Evolutionary conservation across 1,284 basidiomycete genomes (phyloP).

Genomic region (Tilletiopsis washingtonensis): DNA sequence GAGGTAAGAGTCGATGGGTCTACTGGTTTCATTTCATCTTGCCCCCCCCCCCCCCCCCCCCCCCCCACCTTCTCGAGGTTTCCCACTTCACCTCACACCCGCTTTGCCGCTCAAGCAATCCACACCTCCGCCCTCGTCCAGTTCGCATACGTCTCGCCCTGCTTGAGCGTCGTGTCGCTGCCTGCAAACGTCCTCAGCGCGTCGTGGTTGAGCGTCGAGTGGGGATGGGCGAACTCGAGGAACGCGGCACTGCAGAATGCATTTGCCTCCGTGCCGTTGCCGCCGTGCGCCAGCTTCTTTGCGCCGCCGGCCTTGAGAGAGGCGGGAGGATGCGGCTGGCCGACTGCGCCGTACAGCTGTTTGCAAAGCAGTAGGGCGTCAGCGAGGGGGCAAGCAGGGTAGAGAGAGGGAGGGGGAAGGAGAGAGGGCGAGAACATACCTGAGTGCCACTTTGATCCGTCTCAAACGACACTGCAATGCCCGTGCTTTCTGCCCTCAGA

Average conservation of each 20-base stretch:
- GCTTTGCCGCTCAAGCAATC: no score
- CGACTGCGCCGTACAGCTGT: slow-evolving; percentile 34
- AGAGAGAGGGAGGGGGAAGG: neutral
- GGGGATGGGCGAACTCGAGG: slow-evolving; percentile 40
- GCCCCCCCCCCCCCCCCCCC: no score
- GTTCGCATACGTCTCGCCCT: slow-evolving; percentile 28
- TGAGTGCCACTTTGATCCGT: neutral
- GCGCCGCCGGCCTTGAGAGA: neutral
- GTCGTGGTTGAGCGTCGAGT: slow-evolving; percentile 30
- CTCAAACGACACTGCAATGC: neutral
- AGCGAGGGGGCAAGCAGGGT: slow-evolving; percentile 22
- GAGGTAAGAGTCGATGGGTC: no score
- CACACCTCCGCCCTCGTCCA: no score
- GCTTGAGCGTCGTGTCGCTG: slow-evolving; percentile 18
- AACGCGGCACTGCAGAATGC: slow-evolving; percentile 20
- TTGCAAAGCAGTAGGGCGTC: slow-evolving; percentile 34
- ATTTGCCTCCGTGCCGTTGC: slow-evolving; percentile 14
- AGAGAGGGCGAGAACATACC: neutral
- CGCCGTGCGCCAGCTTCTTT: slow-evolving; percentile 2
- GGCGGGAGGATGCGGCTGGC: slow-evolving; percentile 19
- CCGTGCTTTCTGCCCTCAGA: neutral
- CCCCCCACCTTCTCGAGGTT: no score
- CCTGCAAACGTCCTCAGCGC: slow-evolving; percentile 11
- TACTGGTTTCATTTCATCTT: no score
- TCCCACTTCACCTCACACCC: no score